Percentiles rank a stretch among this genome's conserved stretches.
Evolutionary conservation across 1,139 yeast genomes (phyloP).

Genomic region (Pichia sp.): DNA sequence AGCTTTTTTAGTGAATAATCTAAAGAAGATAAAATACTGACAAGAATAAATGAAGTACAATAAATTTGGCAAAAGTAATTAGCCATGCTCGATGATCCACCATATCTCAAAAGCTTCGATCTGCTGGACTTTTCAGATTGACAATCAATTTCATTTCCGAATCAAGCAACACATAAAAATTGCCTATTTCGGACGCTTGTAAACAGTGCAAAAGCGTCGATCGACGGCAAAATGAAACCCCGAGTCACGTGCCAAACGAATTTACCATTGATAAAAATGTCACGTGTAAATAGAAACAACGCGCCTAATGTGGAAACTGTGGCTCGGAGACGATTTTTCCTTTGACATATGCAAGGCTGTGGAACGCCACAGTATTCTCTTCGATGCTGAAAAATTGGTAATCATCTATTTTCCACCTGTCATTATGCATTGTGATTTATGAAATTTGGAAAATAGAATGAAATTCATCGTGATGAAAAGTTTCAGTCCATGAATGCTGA

Average conservation of each 20-base stretch:
- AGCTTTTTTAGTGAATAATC: background rate
- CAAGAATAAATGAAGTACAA: background rate
- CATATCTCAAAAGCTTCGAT: background rate
- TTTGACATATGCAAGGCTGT: background rate
- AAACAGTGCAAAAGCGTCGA: background rate
- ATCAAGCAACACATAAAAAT: background rate
- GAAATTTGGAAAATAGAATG: background rate
- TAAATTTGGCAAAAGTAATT: background rate
- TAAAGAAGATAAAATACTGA: background rate
- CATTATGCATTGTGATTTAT: background rate
- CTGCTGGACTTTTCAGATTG: background rate
- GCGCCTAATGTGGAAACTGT: constrained; percentile 3
- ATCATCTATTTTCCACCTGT: background rate
- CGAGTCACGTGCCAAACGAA: constrained; percentile 1
- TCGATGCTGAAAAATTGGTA: background rate
- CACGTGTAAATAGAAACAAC: background rate
- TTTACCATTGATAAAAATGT: background rate
- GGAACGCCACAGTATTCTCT: constrained; percentile 1
- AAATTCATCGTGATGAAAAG: background rate
- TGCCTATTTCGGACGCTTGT: background rate
- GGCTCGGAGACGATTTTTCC: background rate
- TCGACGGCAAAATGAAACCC: background rate
- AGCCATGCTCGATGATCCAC: too few relatives aligned
- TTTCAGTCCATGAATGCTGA: background rate
- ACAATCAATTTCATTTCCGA: background rate